Evolutionary conservation across 2,329 filamentous ascomycete species (phyloP), one percentile per base, ranked within the genome.

Genomic region (Calonectria henricotiae): DNA sequence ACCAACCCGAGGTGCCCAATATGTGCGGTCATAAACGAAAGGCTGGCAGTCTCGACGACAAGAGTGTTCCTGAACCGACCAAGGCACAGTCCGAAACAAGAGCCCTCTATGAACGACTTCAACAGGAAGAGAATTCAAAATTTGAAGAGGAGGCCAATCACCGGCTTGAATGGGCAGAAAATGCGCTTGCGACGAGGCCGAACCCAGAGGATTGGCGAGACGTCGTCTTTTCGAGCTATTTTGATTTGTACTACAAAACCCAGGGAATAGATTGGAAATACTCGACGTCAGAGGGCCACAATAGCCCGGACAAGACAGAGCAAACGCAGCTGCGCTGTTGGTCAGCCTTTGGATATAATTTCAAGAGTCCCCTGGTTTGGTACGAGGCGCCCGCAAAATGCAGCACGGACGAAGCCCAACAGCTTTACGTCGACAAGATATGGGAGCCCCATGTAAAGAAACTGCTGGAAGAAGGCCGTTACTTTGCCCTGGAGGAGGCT

Each of bases 191-290:
- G 2, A 11, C 8, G 30, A 55, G 49, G n/a, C 49, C 49, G 0
- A 55, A 37, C 9, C 49, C 32, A 37, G 30, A 55, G 27, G 32
- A 55, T 55, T 55, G 49, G 49, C 49, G 30, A 17, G 30, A 55
- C 32, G 49, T 37, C 30, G n/a, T 55, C 17, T 55, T 55, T 37
- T 55, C 30, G 9, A 20, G 17, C 49, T 20, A 55, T n/a, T 37
- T 55, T 11, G 49, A 55, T 32, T 23, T 55, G 30, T 35, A 55
- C 49, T 55, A 55, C 30, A 55, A 35, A 55, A 23, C 30, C 17
- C 3, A 55, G 11, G 49, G 30, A 2, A 5, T 20, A 37, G 30
- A 55, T 23, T 13, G n/a, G n/a, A 30, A n/a, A 9, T n/a, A 35
- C 15, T 11, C 17, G 7, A 23, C 11, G 9, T 32, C 49, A 8